A percentile compares a stretch with the other conserved stretches of the same genome.
Evolutionary conservation across 2,329 filamentous ascomycete species (phyloP).

Genomic region (Canariomyces notabilis): DNA sequence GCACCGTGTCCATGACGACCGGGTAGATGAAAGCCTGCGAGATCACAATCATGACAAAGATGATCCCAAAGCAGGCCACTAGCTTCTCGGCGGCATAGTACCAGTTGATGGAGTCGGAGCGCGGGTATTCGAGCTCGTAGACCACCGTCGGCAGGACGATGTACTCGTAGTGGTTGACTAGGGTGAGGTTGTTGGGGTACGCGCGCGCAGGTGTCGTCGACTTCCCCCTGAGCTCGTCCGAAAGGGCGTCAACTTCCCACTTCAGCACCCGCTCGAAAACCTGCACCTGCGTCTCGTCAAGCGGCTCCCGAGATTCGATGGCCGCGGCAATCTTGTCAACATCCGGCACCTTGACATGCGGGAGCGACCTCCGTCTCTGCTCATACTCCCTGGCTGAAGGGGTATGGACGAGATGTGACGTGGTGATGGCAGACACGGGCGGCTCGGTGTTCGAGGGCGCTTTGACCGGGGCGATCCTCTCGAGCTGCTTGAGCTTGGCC

Average conservation of each 20-base stretch:
- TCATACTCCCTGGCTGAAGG: conserved; percentile 38
- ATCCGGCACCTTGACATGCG: conserved; percentile 35
- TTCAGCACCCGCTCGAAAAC: conserved; percentile 62
- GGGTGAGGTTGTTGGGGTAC: conserved; percentile 66
- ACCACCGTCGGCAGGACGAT: conserved; percentile 70
- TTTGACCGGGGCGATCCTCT: conserved; percentile 44
- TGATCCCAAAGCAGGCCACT: conserved; percentile 63
- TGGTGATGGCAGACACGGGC: conserved; percentile 38
- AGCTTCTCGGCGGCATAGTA: conserved; percentile 69
- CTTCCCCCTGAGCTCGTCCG: conserved; percentile 62
- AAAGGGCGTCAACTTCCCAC: conserved; percentile 59
- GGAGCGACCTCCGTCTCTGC: conserved; percentile 40
- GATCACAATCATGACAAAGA: conserved; percentile 74
- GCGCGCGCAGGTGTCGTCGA: conserved; percentile 42
- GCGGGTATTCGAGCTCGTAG: conserved; percentile 74
- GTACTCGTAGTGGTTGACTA: conserved; percentile 64
- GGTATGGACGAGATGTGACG: conserved; percentile 39
- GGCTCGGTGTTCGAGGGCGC: conserved; percentile 40
- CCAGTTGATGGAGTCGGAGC: conserved; percentile 64
- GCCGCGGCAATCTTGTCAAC: conserved; percentile 57
- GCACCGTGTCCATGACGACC: conserved; percentile 60
- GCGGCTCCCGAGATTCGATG: conserved; percentile 55
- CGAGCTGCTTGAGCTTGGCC: conserved; percentile 51
- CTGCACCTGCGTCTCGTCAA: conserved; percentile 57
- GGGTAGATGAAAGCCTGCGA: conserved; percentile 75